Base-by-base conservation (phyloP, 2,329 filamentous ascomycete genomes). In the Neocucurbitaria cava region DNA sequence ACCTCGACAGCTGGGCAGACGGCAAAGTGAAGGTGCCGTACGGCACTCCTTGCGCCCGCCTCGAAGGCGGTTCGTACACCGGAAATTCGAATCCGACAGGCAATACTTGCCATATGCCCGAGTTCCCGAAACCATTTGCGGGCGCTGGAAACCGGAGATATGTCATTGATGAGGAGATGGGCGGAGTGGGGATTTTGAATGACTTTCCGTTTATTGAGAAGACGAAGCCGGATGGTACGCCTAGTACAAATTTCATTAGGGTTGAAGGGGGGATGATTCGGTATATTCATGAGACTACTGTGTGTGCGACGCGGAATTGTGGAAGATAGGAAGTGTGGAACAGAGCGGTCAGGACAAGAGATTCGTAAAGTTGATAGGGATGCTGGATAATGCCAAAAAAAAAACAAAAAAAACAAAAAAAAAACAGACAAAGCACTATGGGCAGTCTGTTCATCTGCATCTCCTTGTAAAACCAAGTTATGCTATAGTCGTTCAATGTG, bases 161-260 rank as follows among this genome's bases (percentile, higher is more conserved):
- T 49, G 56, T 69, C 10, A 60, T 70, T 21, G 67, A 70, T 36
- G 62, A 68, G 49, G 64, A 59, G 36, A 2, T 61, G 10, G 67
- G 67, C 2, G 64, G 42, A 2, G 43, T 70, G 39, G 61, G 46
- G 21, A 61, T 70, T 13, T 61, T 70, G 21, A 62, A 68, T 43
- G 59, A 70, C 36, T 70, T 70, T 40, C 66, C 66, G 21, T 70
- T 70, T 43, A 65, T 70, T 41, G 67, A 70, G 50, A 52, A 41
- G 49, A 56, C 49, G 20, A 68, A 54, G 53, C 65, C 65, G 15
- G 54, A 70, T 35, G 64, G 62, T 2, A 69, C 64, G n/a, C n/a
- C 51, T 10, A 64, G 59, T 40, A 64, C 43, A 5, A 68, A 70
- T 41, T 54, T 68, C 20, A 17, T 70, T 8, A 59, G 65, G 40